Evolutionary conservation across 2,329 filamentous ascomycete species (phyloP).

Genomic region (Beauveria brongniartii): DNA sequence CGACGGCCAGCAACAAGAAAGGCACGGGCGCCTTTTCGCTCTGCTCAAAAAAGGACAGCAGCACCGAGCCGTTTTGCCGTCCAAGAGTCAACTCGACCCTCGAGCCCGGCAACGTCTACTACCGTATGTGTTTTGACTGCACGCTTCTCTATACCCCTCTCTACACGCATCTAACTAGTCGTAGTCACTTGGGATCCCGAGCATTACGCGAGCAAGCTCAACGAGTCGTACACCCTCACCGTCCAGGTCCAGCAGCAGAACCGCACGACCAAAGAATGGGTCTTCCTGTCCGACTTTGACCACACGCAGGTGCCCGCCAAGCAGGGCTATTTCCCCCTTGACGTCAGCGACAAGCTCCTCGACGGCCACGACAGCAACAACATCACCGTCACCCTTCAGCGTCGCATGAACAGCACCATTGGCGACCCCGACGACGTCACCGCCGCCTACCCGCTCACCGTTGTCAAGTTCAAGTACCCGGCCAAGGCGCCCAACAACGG

Average conservation of each 20-base stretch:
- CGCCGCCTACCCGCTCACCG: conserved; percentile 31
- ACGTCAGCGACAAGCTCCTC: conserved; percentile 31
- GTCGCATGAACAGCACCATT: conserved; percentile 24
- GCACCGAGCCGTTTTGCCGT: conserved; percentile 43
- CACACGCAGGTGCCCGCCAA: conserved; percentile 25
- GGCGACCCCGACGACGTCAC: conserved; percentile 27
- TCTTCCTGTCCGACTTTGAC: conserved; percentile 27
- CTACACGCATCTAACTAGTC: not conserved
- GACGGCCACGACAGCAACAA: conserved; percentile 32
- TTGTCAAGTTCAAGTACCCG: conserved; percentile 26
- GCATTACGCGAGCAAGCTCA: conserved; percentile 37
- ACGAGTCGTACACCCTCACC: conserved; percentile 20
- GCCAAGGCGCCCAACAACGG: conserved; percentile 25
- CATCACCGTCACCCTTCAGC: conserved; percentile 39
- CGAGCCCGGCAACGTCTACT: conserved; percentile 40
- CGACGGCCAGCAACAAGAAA: conserved; percentile 34
- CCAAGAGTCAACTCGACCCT: conserved; percentile 37
- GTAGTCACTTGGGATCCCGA: conserved; percentile 50
- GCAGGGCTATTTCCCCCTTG: conserved; percentile 42
- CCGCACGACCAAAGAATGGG: conserved; percentile 27
- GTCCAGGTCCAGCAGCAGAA: conserved; percentile 35
- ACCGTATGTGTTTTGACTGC: conserved; percentile 29
- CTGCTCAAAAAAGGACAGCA: conserved; percentile 40
- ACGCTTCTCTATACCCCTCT: not conserved
- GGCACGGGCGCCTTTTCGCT: conserved; percentile 41